Percentiles rank a stretch among this genome's conserved stretches.
Evolutionary conservation across 2,329 filamentous ascomycete genomes (phyloP).

Genomic region (Talaromyces sp.): DNA sequence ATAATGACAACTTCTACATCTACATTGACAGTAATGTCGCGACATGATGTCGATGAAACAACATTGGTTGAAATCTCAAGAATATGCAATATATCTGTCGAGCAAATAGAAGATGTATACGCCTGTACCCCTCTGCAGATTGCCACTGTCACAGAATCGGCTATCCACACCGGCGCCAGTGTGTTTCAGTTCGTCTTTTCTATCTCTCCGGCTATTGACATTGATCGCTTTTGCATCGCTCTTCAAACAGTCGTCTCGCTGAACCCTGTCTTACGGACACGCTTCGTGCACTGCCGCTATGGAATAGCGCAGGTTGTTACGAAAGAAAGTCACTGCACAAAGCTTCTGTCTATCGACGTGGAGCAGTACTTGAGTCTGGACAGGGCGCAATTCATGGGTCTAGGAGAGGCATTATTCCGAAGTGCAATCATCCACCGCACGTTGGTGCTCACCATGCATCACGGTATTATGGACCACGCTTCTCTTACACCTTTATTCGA

Average conservation of each 20-base stretch:
- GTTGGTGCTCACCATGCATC: conserved; percentile 52
- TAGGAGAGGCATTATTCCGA: conserved; percentile 37
- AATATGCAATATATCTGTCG: neutral
- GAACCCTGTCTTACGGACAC: neutral
- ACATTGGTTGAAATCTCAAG: neutral
- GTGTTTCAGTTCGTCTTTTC: conserved; percentile 44
- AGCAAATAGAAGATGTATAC: conserved; percentile 40
- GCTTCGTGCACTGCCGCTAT: conserved; percentile 34
- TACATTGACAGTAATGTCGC: neutral
- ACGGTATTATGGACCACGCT: conserved; percentile 54
- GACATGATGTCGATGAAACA: neutral
- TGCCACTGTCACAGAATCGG: conserved; percentile 47
- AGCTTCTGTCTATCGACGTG: conserved; percentile 25
- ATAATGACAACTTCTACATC: neutral
- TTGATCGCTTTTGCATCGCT: conserved; percentile 37
- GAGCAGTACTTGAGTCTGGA: conserved; percentile 30
- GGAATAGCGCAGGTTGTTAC: conserved; percentile 42
- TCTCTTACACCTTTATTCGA: conserved; percentile 40
- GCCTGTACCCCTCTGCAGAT: conserved; percentile 43
- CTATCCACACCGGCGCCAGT: conserved; percentile 45
- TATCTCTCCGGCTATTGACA: conserved; percentile 37
- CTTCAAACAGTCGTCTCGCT: neutral
- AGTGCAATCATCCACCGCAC: conserved; percentile 38
- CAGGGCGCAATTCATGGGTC: conserved; percentile 31
- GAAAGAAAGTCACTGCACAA: conserved; percentile 17